Conservation (phyloP, 768 basidiomycete genomes). For the Leucogyrophana mollusca region DNA sequence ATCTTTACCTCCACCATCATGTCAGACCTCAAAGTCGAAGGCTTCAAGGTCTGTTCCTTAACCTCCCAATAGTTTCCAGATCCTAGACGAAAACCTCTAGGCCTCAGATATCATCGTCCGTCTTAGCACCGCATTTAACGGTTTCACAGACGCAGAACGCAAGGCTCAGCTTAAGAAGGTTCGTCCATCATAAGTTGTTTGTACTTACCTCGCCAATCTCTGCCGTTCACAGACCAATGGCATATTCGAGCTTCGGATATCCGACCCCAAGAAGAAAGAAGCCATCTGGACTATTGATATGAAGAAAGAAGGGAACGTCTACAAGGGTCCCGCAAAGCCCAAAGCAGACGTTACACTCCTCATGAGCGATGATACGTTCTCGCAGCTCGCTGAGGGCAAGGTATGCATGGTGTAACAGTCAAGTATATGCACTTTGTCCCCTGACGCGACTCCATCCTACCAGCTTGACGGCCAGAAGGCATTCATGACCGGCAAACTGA, state of each 20-base stretch:
- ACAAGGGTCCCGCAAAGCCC: conserved; percentile 58
- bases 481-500: conserved; percentile 93
- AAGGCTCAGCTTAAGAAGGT: conserved; percentile 77
- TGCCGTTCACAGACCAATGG: conserved; percentile 64
- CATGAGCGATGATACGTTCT: conserved; percentile 73
- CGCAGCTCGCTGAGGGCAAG: conserved; percentile 71
- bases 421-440: neutral
- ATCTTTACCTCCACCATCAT: conserved; percentile 33
- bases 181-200: conserved; percentile 1
- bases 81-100: conserved; percentile 31
- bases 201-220: neutral
- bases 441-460: neutral
- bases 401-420: conserved; percentile 32
- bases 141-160: conserved; percentile 60
- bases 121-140: conserved; percentile 51
- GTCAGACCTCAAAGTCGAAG: conserved; percentile 70
- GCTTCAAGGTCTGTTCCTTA: conserved; percentile 61
- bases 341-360: conserved; percentile 85
- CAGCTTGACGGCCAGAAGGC: conserved; percentile 91
- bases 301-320: conserved; percentile 78
- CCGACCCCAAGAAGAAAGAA: conserved; percentile 68
- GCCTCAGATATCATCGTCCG: conserved; percentile 62
- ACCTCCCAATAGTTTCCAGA: neutral
- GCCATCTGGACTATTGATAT: conserved; percentile 90
- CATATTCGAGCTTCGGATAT: conserved; percentile 82